Conservation (phyloP, 192 early-diverging fungal genomes). For the Phlyctochytrium bullatum region DNA sequence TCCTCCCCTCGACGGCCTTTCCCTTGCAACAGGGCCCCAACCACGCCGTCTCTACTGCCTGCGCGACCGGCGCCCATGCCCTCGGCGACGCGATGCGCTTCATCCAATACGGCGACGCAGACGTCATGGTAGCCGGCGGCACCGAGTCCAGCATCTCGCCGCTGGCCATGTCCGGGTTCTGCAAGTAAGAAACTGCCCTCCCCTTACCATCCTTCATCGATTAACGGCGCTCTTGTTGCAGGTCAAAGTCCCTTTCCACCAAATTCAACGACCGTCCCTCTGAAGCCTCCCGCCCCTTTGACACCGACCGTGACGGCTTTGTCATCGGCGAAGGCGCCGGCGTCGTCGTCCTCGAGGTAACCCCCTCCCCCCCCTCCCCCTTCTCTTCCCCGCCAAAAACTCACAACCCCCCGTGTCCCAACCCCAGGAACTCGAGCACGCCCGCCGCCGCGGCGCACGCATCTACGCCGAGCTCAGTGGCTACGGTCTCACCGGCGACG, state of each 20-base stretch:
- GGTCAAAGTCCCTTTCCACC: slow-evolving; percentile 78
- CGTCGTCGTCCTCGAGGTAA: slow-evolving; percentile 76
- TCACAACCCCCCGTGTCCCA: background rate
- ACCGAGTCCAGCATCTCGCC: slow-evolving; percentile 83
- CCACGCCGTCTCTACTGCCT: slow-evolving; percentile 89
- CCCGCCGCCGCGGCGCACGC: slow-evolving; percentile 72
- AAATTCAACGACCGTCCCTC: slow-evolving; percentile 76
- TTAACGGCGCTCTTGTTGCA: slow-evolving; percentile 18
- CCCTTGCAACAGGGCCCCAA: slow-evolving; percentile 72
- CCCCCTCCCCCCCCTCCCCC: background rate
- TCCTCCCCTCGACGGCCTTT: background rate
- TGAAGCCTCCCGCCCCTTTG: slow-evolving; percentile 89
- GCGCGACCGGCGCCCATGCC: slow-evolving; percentile 93
- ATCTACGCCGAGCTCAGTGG: slow-evolving; percentile 90
- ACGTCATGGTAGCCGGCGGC: slow-evolving; percentile 94
- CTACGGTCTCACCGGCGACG: slow-evolving; percentile 89
- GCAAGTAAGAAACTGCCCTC: slow-evolving; percentile 47
- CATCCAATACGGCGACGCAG: slow-evolving; percentile 88
- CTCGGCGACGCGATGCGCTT: slow-evolving; percentile 93
- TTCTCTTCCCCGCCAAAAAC: background rate
- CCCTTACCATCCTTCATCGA: background rate
- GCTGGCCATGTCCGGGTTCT: slow-evolving; percentile 86
- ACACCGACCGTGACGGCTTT: slow-evolving; percentile 81
- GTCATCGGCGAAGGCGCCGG: slow-evolving; percentile 94
- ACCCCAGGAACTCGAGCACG: slow-evolving; percentile 73